Evolutionary conservation across 148 eudicot species (phyloP).

Genomic region (Vaccinium corymbosum): DNA sequence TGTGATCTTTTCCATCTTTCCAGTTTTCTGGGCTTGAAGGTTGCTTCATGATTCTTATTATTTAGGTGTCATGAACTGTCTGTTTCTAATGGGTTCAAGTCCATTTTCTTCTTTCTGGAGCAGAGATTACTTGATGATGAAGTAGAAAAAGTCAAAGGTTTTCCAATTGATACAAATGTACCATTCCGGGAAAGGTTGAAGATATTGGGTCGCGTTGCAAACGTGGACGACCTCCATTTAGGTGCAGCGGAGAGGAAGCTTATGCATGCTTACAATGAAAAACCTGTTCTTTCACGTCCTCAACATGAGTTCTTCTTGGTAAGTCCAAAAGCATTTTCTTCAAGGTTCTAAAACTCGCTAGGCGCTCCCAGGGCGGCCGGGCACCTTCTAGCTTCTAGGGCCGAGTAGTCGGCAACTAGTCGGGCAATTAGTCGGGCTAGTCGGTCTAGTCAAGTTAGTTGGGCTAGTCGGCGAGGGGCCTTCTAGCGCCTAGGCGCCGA

Average conservation of each 20-base stretch:
- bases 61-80: neutral
- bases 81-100: neutral
- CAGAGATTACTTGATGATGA: slow-evolving; percentile 75
- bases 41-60: slow-evolving; percentile 6
- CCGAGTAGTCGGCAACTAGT: no score
- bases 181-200: slow-evolving; percentile 91
- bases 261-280: slow-evolving; percentile 87
- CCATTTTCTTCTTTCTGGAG: slow-evolving; percentile 13
- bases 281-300: slow-evolving; percentile 96
- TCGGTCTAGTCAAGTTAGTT: no score
- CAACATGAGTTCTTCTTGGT: slow-evolving; percentile 88
- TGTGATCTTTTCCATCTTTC: neutral
- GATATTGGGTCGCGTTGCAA: slow-evolving; percentile 87
- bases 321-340: slow-evolving; percentile 17
- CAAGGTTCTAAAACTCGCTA: no score
- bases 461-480: no score
- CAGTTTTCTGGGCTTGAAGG: neutral
- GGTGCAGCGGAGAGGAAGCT: slow-evolving; percentile 82
- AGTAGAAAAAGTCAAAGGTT: slow-evolving; percentile 83
- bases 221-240: slow-evolving; percentile 76
- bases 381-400: no score
- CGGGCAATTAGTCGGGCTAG: no score
- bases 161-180: slow-evolving; percentile 53
- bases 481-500: no score
- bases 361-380: no score